Evolutionary conservation across 495 filamentous ascomycete genomes (phyloP).

Genomic region (Aspergillus campestris): DNA sequence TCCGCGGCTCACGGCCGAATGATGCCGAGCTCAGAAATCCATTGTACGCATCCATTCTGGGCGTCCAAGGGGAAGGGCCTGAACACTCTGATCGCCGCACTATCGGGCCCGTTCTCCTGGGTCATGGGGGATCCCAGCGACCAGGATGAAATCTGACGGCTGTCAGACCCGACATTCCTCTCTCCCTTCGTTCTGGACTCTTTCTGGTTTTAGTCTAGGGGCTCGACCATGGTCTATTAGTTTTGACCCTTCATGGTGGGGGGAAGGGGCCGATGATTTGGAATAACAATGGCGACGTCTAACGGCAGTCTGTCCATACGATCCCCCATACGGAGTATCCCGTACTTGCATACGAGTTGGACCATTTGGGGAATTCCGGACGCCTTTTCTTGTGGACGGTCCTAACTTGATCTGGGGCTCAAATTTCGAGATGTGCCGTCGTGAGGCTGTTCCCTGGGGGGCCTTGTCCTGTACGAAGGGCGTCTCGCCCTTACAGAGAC

Average conservation of each 20-base stretch:
- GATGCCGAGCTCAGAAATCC: too few species aligned
- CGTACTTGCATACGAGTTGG: too few species aligned
- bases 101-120: conserved; percentile 25
- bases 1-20: too few species aligned
- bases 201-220: conserved; percentile 5
- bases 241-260: background rate
- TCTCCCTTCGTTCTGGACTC: conserved; percentile 9
- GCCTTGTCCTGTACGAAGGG: too few species aligned
- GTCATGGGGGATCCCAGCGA: conserved; percentile 25
- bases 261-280: conserved; percentile 4
- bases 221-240: background rate
- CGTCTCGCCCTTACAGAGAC: too few species aligned
- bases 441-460: too few species aligned
- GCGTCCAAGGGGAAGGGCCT: conserved; percentile 1
- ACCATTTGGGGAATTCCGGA: background rate
- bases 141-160: conserved; percentile 21
- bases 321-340: too few species aligned
- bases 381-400: too few species aligned
- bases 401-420: too few species aligned
- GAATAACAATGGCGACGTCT: conserved; percentile 6
- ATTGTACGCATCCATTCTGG: too few species aligned
- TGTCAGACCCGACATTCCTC: conserved; percentile 20
- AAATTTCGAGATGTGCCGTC: too few species aligned
- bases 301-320: too few species aligned
- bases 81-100: conserved; percentile 18